Base-by-base conservation (phyloP, 208 protist genomes). In the Leishmania major region DNA sequence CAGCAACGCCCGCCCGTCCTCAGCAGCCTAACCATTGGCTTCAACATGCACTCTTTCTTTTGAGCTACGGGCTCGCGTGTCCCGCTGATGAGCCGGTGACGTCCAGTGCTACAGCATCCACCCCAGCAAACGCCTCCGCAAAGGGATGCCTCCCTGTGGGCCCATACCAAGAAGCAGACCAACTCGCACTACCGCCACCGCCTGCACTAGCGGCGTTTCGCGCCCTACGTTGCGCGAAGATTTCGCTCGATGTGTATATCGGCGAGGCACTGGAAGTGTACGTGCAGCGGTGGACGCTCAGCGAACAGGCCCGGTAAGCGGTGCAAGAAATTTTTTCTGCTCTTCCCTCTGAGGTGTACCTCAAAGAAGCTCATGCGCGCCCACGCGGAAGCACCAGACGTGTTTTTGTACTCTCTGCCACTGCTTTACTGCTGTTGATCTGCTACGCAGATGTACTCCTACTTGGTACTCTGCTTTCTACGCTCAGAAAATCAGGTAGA, bases 41-140 rank as follows among this genome's bases (percentile, higher is more conserved):
- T n/a, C 84, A 80, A 15, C 90, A 94, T 78, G 57, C 86, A 37
- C 78, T 89, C 0, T 92, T 94, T 75, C 81, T 94, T n/a, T 72
- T 91, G 53, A 78, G 80, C 64, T 83, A 87, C 62, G 87, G 80
- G 25, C 43, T 73, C 19, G 62, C 80, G 2, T 77, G 76, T 6
- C 40, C 57, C 4, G 10, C 53, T 11, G 75, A 53, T n/a, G 31
- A 40, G 15, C 11, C 57, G 35, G 37, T 40, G 22, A 53, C 31
- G 37, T 28, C 57, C 37, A n/a, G 51, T 62, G 73, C 7, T 8
- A 7, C 35, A n/a, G 47, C 47, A 22, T 37, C 70, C 51, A 19
- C 35, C 19, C 45, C 31, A 13, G 17, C 51, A 25, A 4, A 15
- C 49, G 35, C 25, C 28, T 49, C 28, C 25, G 62, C 51, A n/a